Evolutionary conservation across 345 rosid genomes (phyloP).

Genomic region (Adansonia digitata): DNA sequence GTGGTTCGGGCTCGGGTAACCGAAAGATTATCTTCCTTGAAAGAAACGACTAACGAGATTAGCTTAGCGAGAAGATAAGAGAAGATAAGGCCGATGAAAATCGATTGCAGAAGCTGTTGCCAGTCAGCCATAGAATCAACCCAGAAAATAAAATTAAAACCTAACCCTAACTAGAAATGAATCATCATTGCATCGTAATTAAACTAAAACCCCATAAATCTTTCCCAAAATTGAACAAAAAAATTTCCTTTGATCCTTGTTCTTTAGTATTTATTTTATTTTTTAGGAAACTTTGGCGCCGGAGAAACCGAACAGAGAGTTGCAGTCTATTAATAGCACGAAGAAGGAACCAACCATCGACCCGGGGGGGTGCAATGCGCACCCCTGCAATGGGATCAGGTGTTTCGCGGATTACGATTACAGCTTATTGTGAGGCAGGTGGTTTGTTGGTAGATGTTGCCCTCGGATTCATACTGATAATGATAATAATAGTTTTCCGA

Average conservation of each 20-base stretch:
- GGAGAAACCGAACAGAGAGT: conserved; percentile 4
- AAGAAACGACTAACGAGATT: conserved; percentile 74
- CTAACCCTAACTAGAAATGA: conserved; percentile 18
- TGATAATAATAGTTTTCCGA: background rate
- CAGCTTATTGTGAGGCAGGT: background rate
- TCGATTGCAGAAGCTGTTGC: conserved; percentile 69
- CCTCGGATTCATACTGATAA: background rate
- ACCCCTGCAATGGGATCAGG: background rate
- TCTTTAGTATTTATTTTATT: background rate
- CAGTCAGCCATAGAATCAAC: conserved; percentile 58
- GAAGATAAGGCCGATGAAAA: conserved; percentile 69
- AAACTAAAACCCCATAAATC: background rate
- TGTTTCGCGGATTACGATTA: background rate
- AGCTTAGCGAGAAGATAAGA: conserved; percentile 90
- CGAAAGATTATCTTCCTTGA: conserved; percentile 70
- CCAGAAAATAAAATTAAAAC: background rate
- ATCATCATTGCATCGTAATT: background rate
- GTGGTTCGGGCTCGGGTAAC: conserved; percentile 35
- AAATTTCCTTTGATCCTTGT: background rate
- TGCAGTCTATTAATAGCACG: background rate
- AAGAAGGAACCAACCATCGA: background rate
- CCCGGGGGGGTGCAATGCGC: background rate
- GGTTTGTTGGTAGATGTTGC: background rate
- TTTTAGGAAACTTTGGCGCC: conserved; percentile 20
- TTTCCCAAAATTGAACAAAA: background rate